Evolutionary conservation across 768 basidiomycete species (phyloP), one percentile per base, ranked within the genome.

Genomic region (Auricularia sp.): DNA sequence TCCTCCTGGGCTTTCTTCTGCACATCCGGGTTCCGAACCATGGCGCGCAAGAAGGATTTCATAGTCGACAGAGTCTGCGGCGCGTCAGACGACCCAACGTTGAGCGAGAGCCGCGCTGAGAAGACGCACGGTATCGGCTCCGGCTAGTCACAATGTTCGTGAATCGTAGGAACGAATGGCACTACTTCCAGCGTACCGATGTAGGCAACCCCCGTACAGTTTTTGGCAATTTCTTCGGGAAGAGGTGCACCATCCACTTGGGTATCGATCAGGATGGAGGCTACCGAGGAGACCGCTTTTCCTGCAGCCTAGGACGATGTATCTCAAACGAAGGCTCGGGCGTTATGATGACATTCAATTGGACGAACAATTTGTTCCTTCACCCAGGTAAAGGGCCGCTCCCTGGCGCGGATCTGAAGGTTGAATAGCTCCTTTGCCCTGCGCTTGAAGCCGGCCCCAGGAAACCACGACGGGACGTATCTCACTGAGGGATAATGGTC

Each of bases 1-100:
- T 42, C 39, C 8, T 7, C 39, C 39, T 42, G 39, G 67, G 76
- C 78, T 70, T 77, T 79, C 66, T 71, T 73, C 62, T 81, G 77
- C 18, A 82, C 77, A 3, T 80, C 73, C 18, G 85, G 84, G 70
- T 84, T 70, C 36, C 80, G 74, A 58, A 81, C 73, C 82, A 85
- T 84, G 3, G 83, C 80, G 11, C 84, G 77, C 33, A 83, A 66
- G 69, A 85, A 84, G 3, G 78, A 76, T 44, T 79, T 74, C 44
- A 85, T 71, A 14, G 79, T 74, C 14, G 82, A 78, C 12, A 80
- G 76, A 2, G 82, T 85, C 84, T 86, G 14, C 14, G 21, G 14
- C 7, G 18, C 11, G 6, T 6, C 6, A 12, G 11, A 51, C 11
- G 47, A 6, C 7, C 6, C 14, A 18, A 10, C 6, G 11, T 7